Evolutionary conservation across 2,329 filamentous ascomycete species (phyloP).

Genomic region (Aureobasidium lini): DNA sequence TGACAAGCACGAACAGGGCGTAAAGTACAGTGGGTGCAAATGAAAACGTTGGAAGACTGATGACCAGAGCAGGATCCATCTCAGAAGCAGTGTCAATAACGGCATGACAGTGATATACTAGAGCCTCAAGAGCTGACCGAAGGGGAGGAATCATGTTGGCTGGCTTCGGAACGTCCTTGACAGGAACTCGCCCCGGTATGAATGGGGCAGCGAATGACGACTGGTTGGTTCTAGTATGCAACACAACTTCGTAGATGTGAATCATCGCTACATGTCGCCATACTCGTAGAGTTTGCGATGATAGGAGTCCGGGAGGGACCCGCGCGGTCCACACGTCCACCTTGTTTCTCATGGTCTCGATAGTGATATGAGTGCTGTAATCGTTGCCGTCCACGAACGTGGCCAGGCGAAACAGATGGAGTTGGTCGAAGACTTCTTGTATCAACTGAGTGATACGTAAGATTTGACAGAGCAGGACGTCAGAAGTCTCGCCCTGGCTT

Average conservation of each 20-base stretch:
- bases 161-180: slow-evolving; percentile 23
- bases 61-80: background rate
- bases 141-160: slow-evolving; percentile 10
- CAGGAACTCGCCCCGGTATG: slow-evolving; percentile 22
- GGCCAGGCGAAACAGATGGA: slow-evolving; percentile 17
- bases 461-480: slow-evolving; percentile 21
- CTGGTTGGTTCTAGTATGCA: slow-evolving; percentile 26
- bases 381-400: slow-evolving; percentile 18
- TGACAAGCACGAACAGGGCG: background rate
- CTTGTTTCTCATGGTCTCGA: slow-evolving; percentile 19
- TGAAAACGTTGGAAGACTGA: background rate
- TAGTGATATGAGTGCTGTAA: slow-evolving; percentile 17
- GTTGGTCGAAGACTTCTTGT: slow-evolving; percentile 19
- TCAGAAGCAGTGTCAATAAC: background rate
- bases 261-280: slow-evolving; percentile 23
- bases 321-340: slow-evolving; percentile 22
- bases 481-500: slow-evolving; percentile 15
- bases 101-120: background rate
- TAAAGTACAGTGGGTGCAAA: background rate
- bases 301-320: slow-evolving; percentile 17
- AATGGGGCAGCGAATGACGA: slow-evolving; percentile 24
- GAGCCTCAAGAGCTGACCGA: background rate
- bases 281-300: slow-evolving; percentile 16
- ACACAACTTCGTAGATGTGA: slow-evolving; percentile 23
- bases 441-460: slow-evolving; percentile 21